Percentiles rank a stretch among this genome's conserved stretches.
These are phyloP conservation scores for Boletus pseudo-olivaceus DNA, from an alignment of 768 basidiomycete genomes.

Conservation along the genomic window DNA sequence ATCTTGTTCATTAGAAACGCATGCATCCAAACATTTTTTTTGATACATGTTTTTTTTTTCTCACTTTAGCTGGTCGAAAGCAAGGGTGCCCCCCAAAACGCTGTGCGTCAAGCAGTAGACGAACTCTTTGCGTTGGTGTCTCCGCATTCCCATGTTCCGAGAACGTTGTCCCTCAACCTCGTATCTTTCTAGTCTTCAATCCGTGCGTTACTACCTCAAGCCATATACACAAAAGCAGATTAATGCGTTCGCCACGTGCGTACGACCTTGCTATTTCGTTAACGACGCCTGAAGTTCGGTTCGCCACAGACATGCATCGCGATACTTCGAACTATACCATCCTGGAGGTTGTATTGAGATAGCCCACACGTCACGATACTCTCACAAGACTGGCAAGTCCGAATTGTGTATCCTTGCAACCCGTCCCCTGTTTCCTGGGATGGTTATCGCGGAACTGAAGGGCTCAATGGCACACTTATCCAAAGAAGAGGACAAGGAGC, in stretches of 20 bases:
- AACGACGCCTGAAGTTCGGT: slow-evolving; percentile 26
- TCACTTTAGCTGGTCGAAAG: slow-evolving; percentile 51
- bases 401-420: slow-evolving; percentile 87
- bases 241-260: slow-evolving; percentile 91
- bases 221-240: slow-evolving; percentile 78
- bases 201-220: slow-evolving; percentile 77
- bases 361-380: slow-evolving; percentile 83
- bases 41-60: slow-evolving; percentile 16
- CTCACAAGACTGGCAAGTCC: slow-evolving; percentile 83
- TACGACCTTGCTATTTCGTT: slow-evolving; percentile 30
- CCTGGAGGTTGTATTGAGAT: slow-evolving; percentile 84
- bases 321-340: slow-evolving; percentile 85
- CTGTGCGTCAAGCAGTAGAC: slow-evolving; percentile 71
- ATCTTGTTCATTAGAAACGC: slow-evolving; percentile 22
- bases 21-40: slow-evolving; percentile 17
- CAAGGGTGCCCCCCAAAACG: slow-evolving; percentile 53
- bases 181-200: slow-evolving; percentile 49
- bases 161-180: slow-evolving; percentile 17
- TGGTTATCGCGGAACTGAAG: slow-evolving; percentile 81
- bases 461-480: slow-evolving; percentile 88
- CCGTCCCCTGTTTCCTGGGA: slow-evolving; percentile 59
- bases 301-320: slow-evolving; percentile 70
- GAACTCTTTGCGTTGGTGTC: slow-evolving; percentile 67
- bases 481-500: slow-evolving; percentile 80
- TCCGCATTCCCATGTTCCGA: slow-evolving; percentile 11